phyloP scores from a whole-genome alignment of 2,329 filamentous ascomycete genomes.

The Phialophora verrucosa region DNA sequence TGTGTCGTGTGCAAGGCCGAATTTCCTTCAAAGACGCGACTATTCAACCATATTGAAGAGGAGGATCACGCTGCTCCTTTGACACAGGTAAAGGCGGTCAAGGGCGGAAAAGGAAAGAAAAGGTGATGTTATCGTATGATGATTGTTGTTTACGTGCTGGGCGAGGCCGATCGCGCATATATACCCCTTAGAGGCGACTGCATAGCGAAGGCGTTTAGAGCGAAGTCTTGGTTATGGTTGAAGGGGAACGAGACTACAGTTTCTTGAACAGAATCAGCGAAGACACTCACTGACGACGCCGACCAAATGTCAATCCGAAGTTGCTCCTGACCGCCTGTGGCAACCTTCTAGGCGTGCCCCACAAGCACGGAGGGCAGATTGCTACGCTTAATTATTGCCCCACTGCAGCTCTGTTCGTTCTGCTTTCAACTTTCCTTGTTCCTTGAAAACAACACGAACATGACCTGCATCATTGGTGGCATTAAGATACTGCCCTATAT shows the following conservation, averaged over 20 bases:
- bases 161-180: background rate
- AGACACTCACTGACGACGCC: too few relatives aligned
- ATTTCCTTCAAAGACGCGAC: conserved; percentile 74
- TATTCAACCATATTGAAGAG: conserved; percentile 75
- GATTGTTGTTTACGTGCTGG: background rate
- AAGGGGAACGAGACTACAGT: too few relatives aligned
- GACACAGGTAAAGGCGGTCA: conserved; percentile 31
- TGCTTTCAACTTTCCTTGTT: background rate
- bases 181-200: conserved; percentile 16
- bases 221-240: background rate
- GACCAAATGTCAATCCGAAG: background rate
- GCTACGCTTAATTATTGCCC: background rate
- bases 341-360: background rate
- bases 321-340: background rate
- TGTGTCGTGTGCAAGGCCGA: conserved; percentile 78
- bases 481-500: background rate
- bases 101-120: conserved; percentile 39
- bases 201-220: conserved; percentile 25
- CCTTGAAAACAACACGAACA: background rate
- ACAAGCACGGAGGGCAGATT: background rate
- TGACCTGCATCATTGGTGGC: background rate
- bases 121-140: conserved; percentile 14
- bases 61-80: conserved; percentile 64
- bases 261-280: too few relatives aligned
- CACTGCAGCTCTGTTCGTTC: background rate